Evolutionary conservation across 441 rosid genomes (phyloP).

Genomic region (Erodium texanum): DNA sequence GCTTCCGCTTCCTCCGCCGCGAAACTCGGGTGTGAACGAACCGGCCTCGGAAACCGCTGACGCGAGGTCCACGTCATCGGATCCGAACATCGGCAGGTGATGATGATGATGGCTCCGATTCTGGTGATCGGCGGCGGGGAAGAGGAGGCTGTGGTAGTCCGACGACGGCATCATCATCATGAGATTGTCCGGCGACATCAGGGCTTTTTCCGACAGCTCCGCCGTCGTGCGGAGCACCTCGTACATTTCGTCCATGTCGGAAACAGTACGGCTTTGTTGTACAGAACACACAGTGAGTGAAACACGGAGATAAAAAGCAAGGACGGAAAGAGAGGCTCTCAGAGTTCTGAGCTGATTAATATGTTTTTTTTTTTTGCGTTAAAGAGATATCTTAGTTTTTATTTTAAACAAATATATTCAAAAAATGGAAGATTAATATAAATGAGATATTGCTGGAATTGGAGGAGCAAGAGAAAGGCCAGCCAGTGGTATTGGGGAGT

Average conservation of each 20-base stretch:
- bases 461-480: neutral
- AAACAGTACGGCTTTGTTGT: neutral
- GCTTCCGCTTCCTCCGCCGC: conserved; percentile 3
- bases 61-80: conserved; percentile 5
- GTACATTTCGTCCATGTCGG: conserved; percentile 63
- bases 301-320: neutral
- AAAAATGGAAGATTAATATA: neutral
- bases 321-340: neutral
- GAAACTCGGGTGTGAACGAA: conserved; percentile 4
- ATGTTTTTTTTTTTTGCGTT: neutral
- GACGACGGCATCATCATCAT: conserved; percentile 32
- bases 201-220: conserved; percentile 46
- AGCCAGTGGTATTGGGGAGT: no score
- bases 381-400: neutral
- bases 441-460: neutral
- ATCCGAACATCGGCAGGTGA: conserved; percentile 1
- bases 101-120: neutral
- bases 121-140: conserved; percentile 21
- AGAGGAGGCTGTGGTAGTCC: neutral
- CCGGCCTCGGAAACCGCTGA: conserved; percentile 1
- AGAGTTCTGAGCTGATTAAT: neutral
- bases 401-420: neutral
- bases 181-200: conserved; percentile 63
- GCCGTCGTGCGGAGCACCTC: conserved; percentile 42
- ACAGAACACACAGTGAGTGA: no score